Evolutionary conservation across 164 flowering plant species (phyloP), one percentile per base, ranked within the genome.

Genomic region (Taxillus chinensis): DNA sequence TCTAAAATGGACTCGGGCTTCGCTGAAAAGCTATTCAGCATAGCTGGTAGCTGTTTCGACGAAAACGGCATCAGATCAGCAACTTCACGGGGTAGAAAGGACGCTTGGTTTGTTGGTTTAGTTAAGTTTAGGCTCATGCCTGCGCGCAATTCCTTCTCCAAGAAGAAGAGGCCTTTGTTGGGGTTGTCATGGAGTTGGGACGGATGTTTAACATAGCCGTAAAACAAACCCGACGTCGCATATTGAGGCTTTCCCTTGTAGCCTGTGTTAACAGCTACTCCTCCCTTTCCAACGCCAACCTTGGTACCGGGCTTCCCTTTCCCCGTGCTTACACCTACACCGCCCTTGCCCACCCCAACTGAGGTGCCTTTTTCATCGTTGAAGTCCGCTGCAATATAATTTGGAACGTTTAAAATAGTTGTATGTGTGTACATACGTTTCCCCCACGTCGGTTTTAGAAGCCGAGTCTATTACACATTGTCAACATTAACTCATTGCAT

Each of bases 211-310:
- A n/a, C n/a, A n/a, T n/a, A n/a, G n/a, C n/a, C n/a, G n/a, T n/a
- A n/a, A n/a, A n/a, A n/a, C n/a, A n/a, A n/a, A n/a, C n/a, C n/a
- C n/a, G n/a, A n/a, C n/a, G n/a, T n/a, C n/a, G n/a, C n/a, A n/a
- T n/a, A n/a, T n/a, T n/a, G 76, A 7, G 76, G 77, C 71, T 70
- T 78, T 41, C 80, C 77, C 64, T 75, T 75, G 67, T 57, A 68
- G 12, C 78, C 78, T 49, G 81, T 67, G 68, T 45, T 45, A 45
- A 80, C 81, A 38, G 64, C 14, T 3, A 80, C 81, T 49, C 81
- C 81, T 54, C 77, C 76, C 68, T 74, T 74, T 11, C 82, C 78
- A 43, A 79, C 79, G 2, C 71, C 73, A 6, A 76, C 82, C 10
- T 40, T 48, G 42, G 79, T 73, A 13, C 77, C 45, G 7, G 12